Evolutionary conservation across 345 rosid species (phyloP), one percentile per base, ranked within the genome.

Genomic region (Pelargonium nanum): DNA sequence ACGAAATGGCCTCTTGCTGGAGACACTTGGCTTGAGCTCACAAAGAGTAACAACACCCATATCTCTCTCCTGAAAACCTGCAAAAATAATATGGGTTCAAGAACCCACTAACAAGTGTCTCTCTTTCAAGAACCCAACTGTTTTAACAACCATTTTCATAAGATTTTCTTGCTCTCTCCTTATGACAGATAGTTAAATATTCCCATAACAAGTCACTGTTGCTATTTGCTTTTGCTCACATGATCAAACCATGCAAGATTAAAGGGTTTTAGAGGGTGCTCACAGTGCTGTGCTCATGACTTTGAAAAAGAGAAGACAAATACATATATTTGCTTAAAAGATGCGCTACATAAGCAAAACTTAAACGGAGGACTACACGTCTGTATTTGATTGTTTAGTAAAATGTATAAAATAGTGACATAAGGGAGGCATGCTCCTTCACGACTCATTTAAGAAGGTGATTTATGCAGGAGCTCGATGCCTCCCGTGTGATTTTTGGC

Each of bases 1-100:
- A 66, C 97, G 94, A 74, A 87, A 89, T 0, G 85, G 74, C 78
- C 94, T 81, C 82, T 93, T 93, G 62, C 96, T 92, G 2, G 97
- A 87, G 26, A 85, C 75, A 57, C 85, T 80, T 65, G 97, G 87
- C 80, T 89, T 93, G 74, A 79, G 28, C 65, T 87, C 96, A 62
- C 79, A 89, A 22, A 85, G 78, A 50, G 89, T 84, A 28, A 80
- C 88, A 65, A 86, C 81, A 61, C 96, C 99, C 96, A 88, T 87
- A 58, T 78, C 75, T 60, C 58, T 25, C 22, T 51, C 59, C 48
- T 19, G n/a, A 52, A 52, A 52, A 52, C 21, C 21, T 19, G 22
- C 9, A 56, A 51, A 19, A 10, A 26, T 61, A 28, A 32, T 60
- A n/a, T n/a, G n/a, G n/a, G n/a, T n/a, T n/a, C n/a, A n/a, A n/a